A percentile compares a stretch with the other conserved stretches of the same genome.
Conservation (phyloP, 2,329 filamentous ascomycete genomes). For the Zalaria obscura region DNA sequence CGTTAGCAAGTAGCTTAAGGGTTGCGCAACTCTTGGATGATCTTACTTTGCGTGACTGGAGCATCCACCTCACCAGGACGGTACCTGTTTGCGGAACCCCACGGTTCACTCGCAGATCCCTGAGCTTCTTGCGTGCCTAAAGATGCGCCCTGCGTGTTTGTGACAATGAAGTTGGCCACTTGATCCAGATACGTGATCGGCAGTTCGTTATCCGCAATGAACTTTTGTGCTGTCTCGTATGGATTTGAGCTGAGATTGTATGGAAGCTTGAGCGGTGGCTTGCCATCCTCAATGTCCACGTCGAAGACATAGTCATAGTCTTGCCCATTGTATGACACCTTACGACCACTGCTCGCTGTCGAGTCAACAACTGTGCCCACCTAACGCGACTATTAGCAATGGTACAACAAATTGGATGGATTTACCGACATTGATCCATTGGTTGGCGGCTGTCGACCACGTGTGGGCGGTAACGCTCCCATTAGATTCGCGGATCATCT, state of each 20-base stretch:
- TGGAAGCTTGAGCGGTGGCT: conserved; percentile 82
- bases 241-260: conserved; percentile 88
- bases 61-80: conserved; percentile 50
- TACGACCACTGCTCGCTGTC: conserved; percentile 59
- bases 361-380: conserved; percentile 92
- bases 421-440: conserved; percentile 8
- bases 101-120: conserved; percentile 50
- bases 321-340: conserved; percentile 56
- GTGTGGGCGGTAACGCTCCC: conserved; percentile 75
- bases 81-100: conserved; percentile 66
- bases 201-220: conserved; percentile 77
- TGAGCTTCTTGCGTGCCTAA: conserved; percentile 43
- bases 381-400: conserved; percentile 22
- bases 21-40: neutral
- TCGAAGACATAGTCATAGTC: conserved; percentile 96
- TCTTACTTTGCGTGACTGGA: conserved; percentile 12
- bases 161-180: conserved; percentile 81
- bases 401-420: neutral
- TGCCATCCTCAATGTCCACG: conserved; percentile 89
- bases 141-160: conserved; percentile 77
- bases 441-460: conserved; percentile 52
- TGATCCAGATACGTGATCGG: conserved; percentile 79
- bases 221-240: conserved; percentile 82
- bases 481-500: conserved; percentile 75
- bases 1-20: neutral